A percentile compares a stretch with the other conserved stretches of the same genome.
These are phyloP conservation scores for Saxophila tyrrhenica DNA, from an alignment of 495 filamentous ascomycete species.

Conservation along the genomic window DNA sequence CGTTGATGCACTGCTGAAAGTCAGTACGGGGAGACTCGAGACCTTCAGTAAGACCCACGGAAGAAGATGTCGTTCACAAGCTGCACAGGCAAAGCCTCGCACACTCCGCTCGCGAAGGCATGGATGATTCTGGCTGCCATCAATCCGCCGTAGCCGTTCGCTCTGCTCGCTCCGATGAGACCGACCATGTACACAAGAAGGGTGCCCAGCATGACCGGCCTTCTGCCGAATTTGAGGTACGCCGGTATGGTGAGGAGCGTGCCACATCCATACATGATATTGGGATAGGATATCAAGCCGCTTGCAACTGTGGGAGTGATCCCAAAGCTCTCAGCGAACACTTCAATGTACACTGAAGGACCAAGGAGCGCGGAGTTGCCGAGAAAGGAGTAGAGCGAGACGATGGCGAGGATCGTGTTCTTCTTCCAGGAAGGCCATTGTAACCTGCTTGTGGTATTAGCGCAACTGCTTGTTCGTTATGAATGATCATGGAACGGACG, in stretches of 20 bases:
- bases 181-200: conserved; percentile 41
- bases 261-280: conserved; percentile 53
- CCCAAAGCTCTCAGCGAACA: conserved; percentile 45
- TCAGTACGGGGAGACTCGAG: conserved; percentile 1
- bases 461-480: neutral
- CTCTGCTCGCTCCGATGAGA: conserved; percentile 44
- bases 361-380: conserved; percentile 48
- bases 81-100: conserved; percentile 52
- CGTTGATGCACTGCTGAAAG: conserved; percentile 10
- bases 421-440: conserved; percentile 51
- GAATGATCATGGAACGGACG: conserved; percentile 41
- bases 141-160: conserved; percentile 39
- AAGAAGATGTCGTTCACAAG: conserved; percentile 59
- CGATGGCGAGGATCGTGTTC: conserved; percentile 47
- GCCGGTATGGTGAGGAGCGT: conserved; percentile 45
- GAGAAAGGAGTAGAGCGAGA: conserved; percentile 50
- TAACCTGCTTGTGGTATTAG: neutral
- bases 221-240: conserved; percentile 46
- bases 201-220: conserved; percentile 44
- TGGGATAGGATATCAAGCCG: conserved; percentile 49
- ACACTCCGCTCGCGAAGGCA: conserved; percentile 47
- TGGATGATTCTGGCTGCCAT: conserved; percentile 48
- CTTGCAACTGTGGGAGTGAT: conserved; percentile 41
- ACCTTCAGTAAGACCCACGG: conserved; percentile 1
- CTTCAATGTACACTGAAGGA: conserved; percentile 48